These are phyloP conservation scores for Ramalina peruviana DNA, from an alignment of 495 filamentous ascomycete species.

Conservation along the genomic window DNA sequence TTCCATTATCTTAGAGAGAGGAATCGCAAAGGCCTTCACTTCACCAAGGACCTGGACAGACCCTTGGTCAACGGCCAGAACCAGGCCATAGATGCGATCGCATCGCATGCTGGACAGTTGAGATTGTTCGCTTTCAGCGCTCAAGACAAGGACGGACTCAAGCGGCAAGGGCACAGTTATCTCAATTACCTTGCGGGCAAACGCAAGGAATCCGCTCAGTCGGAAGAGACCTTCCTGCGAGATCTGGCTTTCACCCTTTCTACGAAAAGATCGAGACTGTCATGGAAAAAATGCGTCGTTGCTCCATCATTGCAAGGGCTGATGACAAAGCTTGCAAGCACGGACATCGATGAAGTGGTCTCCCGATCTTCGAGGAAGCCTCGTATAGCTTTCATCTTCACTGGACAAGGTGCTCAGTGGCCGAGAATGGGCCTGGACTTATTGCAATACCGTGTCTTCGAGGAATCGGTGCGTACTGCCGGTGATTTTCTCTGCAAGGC, in stretches of 20 bases:
- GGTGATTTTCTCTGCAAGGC: constrained; percentile 9
- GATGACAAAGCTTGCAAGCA: background rate
- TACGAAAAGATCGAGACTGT: constrained; percentile 2
- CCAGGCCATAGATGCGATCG: background rate
- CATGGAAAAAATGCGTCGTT: background rate
- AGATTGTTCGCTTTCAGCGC: constrained; percentile 18
- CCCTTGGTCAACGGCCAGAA: background rate
- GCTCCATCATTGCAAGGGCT: constrained; percentile 2
- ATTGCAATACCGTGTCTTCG: constrained; percentile 16
- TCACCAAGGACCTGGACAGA: background rate
- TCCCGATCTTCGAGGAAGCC: constrained; percentile 1
- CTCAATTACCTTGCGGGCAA: no score
- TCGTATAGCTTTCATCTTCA: constrained; percentile 24
- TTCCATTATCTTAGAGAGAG: constrained; percentile 8
- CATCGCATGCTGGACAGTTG: background rate
- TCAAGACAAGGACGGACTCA: constrained; percentile 22
- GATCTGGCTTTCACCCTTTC: constrained; percentile 10
- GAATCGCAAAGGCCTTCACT: constrained; percentile 9
- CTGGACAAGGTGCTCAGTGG: constrained; percentile 61
- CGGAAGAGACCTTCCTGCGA: background rate
- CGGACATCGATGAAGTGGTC: constrained; percentile 1
- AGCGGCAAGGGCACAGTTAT: constrained; percentile 7
- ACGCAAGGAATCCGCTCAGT: no score
- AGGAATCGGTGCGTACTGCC: constrained; percentile 16
- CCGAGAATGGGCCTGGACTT: constrained; percentile 41